These are phyloP conservation scores for Flaveria robusta DNA, from an alignment of 129 eudicot genomes.

Conservation along the genomic window DNA sequence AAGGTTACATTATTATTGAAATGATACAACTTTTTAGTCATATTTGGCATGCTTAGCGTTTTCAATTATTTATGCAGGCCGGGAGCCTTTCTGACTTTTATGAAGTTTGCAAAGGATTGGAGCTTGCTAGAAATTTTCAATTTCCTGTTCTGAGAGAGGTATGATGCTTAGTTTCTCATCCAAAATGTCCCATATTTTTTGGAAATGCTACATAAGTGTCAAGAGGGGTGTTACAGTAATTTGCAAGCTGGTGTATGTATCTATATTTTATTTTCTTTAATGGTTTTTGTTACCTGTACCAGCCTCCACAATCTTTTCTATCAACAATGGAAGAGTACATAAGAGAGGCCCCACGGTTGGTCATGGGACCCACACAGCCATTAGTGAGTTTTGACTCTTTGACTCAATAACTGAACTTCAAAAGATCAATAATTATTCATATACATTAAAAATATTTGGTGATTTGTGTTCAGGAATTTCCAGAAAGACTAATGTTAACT, in stretches of 20 bases:
- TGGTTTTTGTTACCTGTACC: constrained; percentile 29
- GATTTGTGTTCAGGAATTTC: constrained; percentile 67
- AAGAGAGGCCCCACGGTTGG: constrained; percentile 92
- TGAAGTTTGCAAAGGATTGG: constrained; percentile 91
- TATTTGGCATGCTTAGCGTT: background rate
- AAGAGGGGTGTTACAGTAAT: constrained; percentile 12
- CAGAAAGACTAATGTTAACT: constrained; percentile 87
- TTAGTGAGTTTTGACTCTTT: constrained; percentile 51
- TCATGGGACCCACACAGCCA: constrained; percentile 58
- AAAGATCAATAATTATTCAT: background rate
- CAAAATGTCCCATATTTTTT: background rate
- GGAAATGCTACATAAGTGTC: background rate
- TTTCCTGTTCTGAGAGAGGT: constrained; percentile 94
- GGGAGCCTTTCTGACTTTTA: constrained; percentile 82
- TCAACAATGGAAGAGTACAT: constrained; percentile 98
- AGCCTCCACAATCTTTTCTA: constrained; percentile 99
- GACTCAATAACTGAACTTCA: background rate
- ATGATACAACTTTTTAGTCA: background rate
- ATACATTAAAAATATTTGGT: constrained; percentile 4
- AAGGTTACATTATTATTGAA: background rate
- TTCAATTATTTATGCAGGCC: constrained; percentile 56
- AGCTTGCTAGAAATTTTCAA: constrained; percentile 92
- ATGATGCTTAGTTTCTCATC: constrained; percentile 8
- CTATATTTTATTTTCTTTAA: background rate
- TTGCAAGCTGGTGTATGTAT: background rate